Evolutionary conservation across 2,329 filamentous ascomycete species (phyloP), one percentile per base, ranked within the genome.

Genomic region (Alternaria solani): DNA sequence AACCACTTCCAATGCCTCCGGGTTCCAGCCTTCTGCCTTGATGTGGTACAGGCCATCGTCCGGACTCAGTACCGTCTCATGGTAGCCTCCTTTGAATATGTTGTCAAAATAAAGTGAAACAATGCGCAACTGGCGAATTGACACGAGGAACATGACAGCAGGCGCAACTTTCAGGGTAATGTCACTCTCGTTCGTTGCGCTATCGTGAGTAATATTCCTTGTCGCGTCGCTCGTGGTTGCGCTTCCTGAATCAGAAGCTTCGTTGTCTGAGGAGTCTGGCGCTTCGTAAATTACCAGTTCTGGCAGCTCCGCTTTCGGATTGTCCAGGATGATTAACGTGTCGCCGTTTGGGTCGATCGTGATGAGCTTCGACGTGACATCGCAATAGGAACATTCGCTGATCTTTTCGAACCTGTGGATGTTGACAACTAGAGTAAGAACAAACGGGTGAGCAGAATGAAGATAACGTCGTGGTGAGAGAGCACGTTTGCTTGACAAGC

Each of bases 311-410:
- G 5, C 8, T 6, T 52, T 7, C 2, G n/a, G 3, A 14, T 43
- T 12, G 14, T 42, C 43, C 11, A 52, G 25, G 4, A 16, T 52
- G 38, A 52, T 42, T 2, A 52, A 4, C 6, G 12, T 52, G 20
- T 52, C 49, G 38, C 49, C 38, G 18, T 52, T 52, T 4, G 38
- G n/a, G 16, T 52, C 49, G 38, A 43, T 43, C 7, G n/a, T 41
- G 3, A 43, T 6, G 23, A 52, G 18, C 18, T 42, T 32, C 1
- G 38, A n/a, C n/a, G n/a, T n/a, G n/a, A n/a, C n/a, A n/a, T n/a
- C n/a, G n/a, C n/a, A n/a, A n/a, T n/a, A n/a, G n/a, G n/a, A n/a
- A n/a, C n/a, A 28, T 1, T 14, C n/a, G 5, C 14, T 18, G 3
- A 3, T 14, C 49, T 43, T 52, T 26, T 20, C 34, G 6, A 16